Base-by-base conservation (phyloP, 129 eudicot species). In the Tagetes erecta region DNA sequence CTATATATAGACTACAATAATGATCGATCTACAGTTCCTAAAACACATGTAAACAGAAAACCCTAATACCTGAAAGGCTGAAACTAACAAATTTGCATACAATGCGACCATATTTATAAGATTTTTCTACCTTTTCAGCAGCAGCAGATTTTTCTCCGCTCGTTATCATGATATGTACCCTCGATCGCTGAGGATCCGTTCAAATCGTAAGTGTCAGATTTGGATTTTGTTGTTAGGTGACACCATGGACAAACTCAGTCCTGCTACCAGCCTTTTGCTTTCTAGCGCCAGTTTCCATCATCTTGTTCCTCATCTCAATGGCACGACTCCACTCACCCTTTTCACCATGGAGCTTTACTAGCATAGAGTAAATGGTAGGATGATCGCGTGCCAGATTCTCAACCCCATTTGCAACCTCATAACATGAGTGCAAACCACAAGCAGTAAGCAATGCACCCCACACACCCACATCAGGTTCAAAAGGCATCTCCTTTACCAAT, bases 401-500 rank as follows among this genome's bases (percentile, higher is more conserved):
- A 36, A 92, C 67, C 45, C 84, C 83, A 3, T 77, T 78, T 20
- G 90, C 91, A 64, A 83, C 47, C 79, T 82, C 85, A 50, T 81
- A 67, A 64, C 83, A 47, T 0, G 92, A 92, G 80, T 89, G 83
- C 76, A 85, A 68, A 4, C 90, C 90, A 79, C 90, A 92, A 9
- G 90, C 96, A 62, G 77, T 86, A 63, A 89, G 83, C 87, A 92
- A 68, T 34, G 96, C 96, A 69, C 98, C 90, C 98, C 94, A 92
- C 42, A 92, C 87, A 36, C 89, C 96, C 75, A 72, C 92, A 84
- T 89, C 95, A 6, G 96, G 95, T 74, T 82, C 80, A 50, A 85
- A 89, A 46, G 96, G 98, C 98, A 92, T 92, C 41, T 51, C 82
- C 34, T 80, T 67, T 1, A 89, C 78, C 70, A 92, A 51, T 52